These are phyloP conservation scores for Cladosporium sp. DNA, from an alignment of 2,329 filamentous ascomycete genomes.

Conservation along the genomic window DNA sequence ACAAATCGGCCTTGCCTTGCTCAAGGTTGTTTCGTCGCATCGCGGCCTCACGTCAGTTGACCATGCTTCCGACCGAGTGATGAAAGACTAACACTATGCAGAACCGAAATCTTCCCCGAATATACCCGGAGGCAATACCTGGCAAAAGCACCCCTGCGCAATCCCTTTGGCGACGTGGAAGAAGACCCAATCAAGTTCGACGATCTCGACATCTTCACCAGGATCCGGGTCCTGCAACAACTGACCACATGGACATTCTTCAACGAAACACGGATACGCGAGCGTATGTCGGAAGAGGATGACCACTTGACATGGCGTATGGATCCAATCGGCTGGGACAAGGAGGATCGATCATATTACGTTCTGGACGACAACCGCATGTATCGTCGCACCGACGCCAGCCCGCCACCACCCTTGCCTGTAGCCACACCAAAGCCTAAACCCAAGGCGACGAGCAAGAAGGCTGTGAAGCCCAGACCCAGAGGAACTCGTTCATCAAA, in stretches of 20 bases:
- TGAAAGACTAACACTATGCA: slow-evolving; percentile 41
- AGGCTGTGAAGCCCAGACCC: slow-evolving; percentile 57
- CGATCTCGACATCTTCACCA: slow-evolving; percentile 79
- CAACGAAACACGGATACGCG: slow-evolving; percentile 82
- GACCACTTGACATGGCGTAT: slow-evolving; percentile 55
- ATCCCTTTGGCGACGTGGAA: slow-evolving; percentile 83
- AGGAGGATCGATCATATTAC: slow-evolving; percentile 81
- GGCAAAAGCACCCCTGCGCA: slow-evolving; percentile 73
- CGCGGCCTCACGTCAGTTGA: slow-evolving; percentile 79
- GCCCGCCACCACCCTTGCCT: slow-evolving; percentile 57
- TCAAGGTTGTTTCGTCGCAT: slow-evolving; percentile 93
- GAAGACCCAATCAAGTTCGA: slow-evolving; percentile 73
- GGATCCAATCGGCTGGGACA: slow-evolving; percentile 85
- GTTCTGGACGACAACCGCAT: slow-evolving; percentile 92
- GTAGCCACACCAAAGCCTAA: slow-evolving; percentile 54
- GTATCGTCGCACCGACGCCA: slow-evolving; percentile 81
- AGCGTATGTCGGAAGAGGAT: slow-evolving; percentile 81
- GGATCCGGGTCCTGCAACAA: slow-evolving; percentile 81
- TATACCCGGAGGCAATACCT: slow-evolving; percentile 87
- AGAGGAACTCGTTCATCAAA: slow-evolving; percentile 66
- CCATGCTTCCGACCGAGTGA: background rate
- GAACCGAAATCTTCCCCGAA: slow-evolving; percentile 85
- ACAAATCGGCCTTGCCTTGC: slow-evolving; percentile 79
- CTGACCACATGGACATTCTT: slow-evolving; percentile 86
- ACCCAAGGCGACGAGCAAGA: slow-evolving; percentile 56